These are phyloP conservation scores for Cinchona pubescens DNA, from an alignment of 257 asterid genomes.

Conservation along the genomic window DNA sequence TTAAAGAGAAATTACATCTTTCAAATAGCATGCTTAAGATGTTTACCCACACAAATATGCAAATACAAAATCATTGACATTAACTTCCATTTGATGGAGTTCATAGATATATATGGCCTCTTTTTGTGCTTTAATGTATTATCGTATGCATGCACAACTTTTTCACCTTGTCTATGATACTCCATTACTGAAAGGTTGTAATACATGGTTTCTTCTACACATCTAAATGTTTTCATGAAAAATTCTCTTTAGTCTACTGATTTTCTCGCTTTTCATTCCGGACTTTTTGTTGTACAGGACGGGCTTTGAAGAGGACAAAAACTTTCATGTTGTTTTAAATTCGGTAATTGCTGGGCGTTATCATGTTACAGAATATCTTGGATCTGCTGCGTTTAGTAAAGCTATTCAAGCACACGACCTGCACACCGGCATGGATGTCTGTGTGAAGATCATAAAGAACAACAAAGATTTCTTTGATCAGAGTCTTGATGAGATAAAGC, in stretches of 20 bases:
- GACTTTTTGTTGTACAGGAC: constrained; percentile 58
- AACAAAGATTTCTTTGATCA: constrained; percentile 97
- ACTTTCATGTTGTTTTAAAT: constrained; percentile 81
- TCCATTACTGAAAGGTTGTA: not conserved
- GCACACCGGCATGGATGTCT: constrained; percentile 99
- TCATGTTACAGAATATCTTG: constrained; percentile 98
- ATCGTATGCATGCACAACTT: not conserved
- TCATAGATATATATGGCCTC: not conserved
- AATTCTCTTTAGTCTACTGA: not conserved
- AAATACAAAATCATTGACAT: not conserved
- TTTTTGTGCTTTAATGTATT: not conserved
- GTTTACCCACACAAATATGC: not conserved
- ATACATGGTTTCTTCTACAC: not conserved
- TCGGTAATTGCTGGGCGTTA: constrained; percentile 94
- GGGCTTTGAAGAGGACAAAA: constrained; percentile 99
- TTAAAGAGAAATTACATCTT: not conserved
- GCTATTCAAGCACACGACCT: constrained; percentile 99
- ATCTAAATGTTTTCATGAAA: not conserved
- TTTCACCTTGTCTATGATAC: not conserved
- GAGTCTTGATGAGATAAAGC: constrained; percentile 99
- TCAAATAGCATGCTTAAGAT: not conserved
- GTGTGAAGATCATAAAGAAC: constrained; percentile 95
- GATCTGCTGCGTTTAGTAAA: constrained; percentile 99
- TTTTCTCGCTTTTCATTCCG: not conserved
- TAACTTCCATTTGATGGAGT: not conserved